A percentile compares a stretch with the other conserved stretches of the same genome.
phyloP scores from a whole-genome alignment of 805 yeast genomes.

The Candida ovalis region DNA sequence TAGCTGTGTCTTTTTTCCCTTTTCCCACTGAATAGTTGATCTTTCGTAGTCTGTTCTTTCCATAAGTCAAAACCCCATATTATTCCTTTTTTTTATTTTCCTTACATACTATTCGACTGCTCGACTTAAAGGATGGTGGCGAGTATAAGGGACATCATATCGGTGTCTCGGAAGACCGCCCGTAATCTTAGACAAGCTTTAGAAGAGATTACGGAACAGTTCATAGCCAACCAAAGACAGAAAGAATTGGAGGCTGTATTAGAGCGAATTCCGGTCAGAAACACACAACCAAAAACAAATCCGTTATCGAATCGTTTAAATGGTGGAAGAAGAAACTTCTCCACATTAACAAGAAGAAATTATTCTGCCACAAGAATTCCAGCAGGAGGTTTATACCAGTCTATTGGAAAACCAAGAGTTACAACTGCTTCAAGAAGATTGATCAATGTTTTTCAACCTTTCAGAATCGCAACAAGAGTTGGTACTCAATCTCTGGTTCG shows the following conservation, averaged over 20 bases:
- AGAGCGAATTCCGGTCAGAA: constrained; percentile 39
- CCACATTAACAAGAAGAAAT: constrained; percentile 21
- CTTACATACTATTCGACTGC: neutral
- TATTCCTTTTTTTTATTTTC: neutral
- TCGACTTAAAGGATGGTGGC: constrained; percentile 26
- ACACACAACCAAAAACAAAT: constrained; percentile 14
- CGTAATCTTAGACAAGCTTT: constrained; percentile 44
- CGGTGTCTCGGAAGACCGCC: constrained; percentile 43
- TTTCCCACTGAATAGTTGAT: too few species aligned
- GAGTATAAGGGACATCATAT: constrained; percentile 40
- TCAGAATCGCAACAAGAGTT: constrained; percentile 20
- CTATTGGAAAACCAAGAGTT: constrained; percentile 11
- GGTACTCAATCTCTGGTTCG: constrained; percentile 17
- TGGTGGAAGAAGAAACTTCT: constrained; percentile 21
- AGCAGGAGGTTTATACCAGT: constrained; percentile 8
- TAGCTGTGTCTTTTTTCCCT: too few species aligned
- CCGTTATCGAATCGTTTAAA: constrained; percentile 20
- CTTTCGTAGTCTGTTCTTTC: neutral
- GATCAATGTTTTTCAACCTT: constrained; percentile 27
- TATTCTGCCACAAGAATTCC: constrained; percentile 8
- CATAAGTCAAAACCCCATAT: neutral
- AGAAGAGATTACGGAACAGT: constrained; percentile 42
- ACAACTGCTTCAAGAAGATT: constrained; percentile 17
- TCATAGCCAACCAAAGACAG: constrained; percentile 24
- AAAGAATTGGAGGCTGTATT: constrained; percentile 30